These are phyloP conservation scores for Plenodomus biglobosus DNA, from an alignment of 2,329 filamentous ascomycete genomes.

Conservation along the genomic window DNA sequence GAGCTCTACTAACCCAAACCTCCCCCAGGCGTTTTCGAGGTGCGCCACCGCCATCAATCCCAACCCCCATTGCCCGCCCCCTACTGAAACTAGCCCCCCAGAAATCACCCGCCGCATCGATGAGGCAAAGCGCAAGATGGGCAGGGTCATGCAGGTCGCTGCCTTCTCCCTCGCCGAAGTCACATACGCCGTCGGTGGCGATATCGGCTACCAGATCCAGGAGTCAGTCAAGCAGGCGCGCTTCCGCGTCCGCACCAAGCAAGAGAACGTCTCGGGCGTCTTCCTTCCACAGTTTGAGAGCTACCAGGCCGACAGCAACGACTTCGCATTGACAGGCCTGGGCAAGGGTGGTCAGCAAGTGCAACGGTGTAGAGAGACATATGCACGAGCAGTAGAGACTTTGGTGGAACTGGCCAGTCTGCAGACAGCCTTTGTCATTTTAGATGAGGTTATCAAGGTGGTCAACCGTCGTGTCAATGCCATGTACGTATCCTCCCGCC, in stretches of 20 bases:
- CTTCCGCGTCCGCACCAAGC: slow-evolving; percentile 90
- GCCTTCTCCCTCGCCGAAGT: slow-evolving; percentile 97
- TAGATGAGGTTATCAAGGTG: slow-evolving; percentile 99
- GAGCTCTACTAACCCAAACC: slow-evolving; percentile 19
- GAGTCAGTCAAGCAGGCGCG: slow-evolving; percentile 91
- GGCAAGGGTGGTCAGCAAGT: slow-evolving; percentile 98
- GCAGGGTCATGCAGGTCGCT: slow-evolving; percentile 97
- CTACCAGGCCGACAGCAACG: slow-evolving; percentile 85
- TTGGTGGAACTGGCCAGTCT: slow-evolving; percentile 92
- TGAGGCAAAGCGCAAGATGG: slow-evolving; percentile 99
- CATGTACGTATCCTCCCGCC: slow-evolving; percentile 63
- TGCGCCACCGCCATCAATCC: slow-evolving; percentile 47
- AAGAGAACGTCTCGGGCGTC: slow-evolving; percentile 98
- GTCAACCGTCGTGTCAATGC: slow-evolving; percentile 98
- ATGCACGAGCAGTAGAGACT: slow-evolving; percentile 92
- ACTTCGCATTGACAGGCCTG: slow-evolving; percentile 92
- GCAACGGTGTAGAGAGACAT: slow-evolving; percentile 91
- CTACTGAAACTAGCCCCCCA: slow-evolving; percentile 32
- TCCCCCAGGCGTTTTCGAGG: slow-evolving; percentile 79
- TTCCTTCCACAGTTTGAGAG: slow-evolving; percentile 92
- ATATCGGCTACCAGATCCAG: slow-evolving; percentile 96
- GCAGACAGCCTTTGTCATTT: slow-evolving; percentile 95
- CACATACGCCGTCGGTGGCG: slow-evolving; percentile 89
- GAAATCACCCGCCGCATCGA: slow-evolving; percentile 97
- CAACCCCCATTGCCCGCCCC: slow-evolving; percentile 7